These are phyloP conservation scores for Fraxinus dipetala DNA, from an alignment of 305 asterid genomes.

Conservation along the genomic window DNA sequence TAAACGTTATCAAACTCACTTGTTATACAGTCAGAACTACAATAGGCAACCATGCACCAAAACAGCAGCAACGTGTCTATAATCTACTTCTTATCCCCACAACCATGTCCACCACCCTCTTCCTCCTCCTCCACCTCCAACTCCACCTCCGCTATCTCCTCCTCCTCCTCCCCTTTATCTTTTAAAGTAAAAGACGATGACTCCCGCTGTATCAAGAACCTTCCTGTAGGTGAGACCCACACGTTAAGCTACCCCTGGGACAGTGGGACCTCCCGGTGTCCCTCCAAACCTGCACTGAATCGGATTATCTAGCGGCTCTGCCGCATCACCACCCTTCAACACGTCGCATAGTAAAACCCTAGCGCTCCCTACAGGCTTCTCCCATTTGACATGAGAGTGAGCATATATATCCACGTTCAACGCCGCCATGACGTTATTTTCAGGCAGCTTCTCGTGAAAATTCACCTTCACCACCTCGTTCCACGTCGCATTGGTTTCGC, in stretches of 20 bases:
- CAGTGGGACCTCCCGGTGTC: conserved; percentile 39
- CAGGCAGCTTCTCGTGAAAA: conserved; percentile 33
- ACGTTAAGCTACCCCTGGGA: conserved; percentile 35
- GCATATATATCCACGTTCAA: conserved; percentile 48
- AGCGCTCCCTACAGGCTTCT: conserved; percentile 46
- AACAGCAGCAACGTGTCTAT: not conserved
- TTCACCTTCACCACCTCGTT: conserved; percentile 47
- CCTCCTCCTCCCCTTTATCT: conserved; percentile 24
- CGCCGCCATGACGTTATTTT: conserved; percentile 42
- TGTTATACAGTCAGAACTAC: not conserved
- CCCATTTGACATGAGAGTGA: conserved; percentile 37
- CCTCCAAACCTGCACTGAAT: conserved; percentile 53
- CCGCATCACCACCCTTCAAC: conserved; percentile 38
- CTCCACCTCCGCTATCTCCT: conserved; percentile 14
- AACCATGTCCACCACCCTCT: not conserved
- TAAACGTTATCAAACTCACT: too few relatives aligned
- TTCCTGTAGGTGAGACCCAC: conserved; percentile 50
- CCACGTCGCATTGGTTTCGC: conserved; percentile 40
- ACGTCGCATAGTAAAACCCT: conserved; percentile 43
- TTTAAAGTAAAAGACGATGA: conserved; percentile 45
- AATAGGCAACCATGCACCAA: conserved; percentile 28
- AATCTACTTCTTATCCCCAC: not conserved
- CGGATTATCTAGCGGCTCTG: conserved; percentile 39
- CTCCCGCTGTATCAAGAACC: conserved; percentile 42
- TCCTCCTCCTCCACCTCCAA: conserved; percentile 17